phyloP scores from a whole-genome alignment of 2,329 filamentous ascomycete species.

The Aspergillus sp. region DNA sequence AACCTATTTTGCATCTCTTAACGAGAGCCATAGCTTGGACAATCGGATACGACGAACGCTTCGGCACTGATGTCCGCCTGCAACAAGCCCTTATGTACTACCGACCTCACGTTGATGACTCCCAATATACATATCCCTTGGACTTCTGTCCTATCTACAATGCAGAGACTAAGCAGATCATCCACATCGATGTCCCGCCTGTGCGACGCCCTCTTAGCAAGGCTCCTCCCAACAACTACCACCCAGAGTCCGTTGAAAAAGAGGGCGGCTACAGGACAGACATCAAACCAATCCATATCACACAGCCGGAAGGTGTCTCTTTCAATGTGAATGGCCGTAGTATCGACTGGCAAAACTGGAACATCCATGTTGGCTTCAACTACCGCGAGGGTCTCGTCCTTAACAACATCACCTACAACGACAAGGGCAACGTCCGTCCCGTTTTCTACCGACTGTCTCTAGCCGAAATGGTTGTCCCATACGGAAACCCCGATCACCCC shows the following conservation, averaged over 20 bases:
- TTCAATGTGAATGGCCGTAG: conserved; percentile 74
- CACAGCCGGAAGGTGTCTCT: conserved; percentile 83
- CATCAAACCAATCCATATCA: conserved; percentile 83
- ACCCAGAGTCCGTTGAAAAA: conserved; percentile 68
- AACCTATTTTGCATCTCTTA: neutral
- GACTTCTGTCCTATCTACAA: conserved; percentile 95
- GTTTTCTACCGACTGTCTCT: conserved; percentile 88
- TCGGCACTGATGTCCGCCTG: conserved; percentile 72
- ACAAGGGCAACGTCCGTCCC: conserved; percentile 73
- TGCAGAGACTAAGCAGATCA: conserved; percentile 71
- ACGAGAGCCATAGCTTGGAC: conserved; percentile 67
- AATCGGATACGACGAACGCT: conserved; percentile 89
- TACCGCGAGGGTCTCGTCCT: conserved; percentile 89
- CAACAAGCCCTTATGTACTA: conserved; percentile 98
- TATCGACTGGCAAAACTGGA: conserved; percentile 92
- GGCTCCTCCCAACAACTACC: conserved; percentile 75
- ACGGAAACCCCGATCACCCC: conserved; percentile 50
- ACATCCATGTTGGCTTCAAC: conserved; percentile 90
- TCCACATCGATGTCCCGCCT: conserved; percentile 80
- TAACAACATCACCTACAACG: conserved; percentile 86
- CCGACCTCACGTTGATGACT: conserved; percentile 78
- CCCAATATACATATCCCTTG: conserved; percentile 85
- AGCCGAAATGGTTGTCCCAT: conserved; percentile 72
- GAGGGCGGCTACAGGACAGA: conserved; percentile 74
- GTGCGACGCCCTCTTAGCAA: conserved; percentile 73